These are phyloP conservation scores for Zygosaccharomyces sapae DNA, from an alignment of 1,139 yeast genomes.

Conservation along the genomic window DNA sequence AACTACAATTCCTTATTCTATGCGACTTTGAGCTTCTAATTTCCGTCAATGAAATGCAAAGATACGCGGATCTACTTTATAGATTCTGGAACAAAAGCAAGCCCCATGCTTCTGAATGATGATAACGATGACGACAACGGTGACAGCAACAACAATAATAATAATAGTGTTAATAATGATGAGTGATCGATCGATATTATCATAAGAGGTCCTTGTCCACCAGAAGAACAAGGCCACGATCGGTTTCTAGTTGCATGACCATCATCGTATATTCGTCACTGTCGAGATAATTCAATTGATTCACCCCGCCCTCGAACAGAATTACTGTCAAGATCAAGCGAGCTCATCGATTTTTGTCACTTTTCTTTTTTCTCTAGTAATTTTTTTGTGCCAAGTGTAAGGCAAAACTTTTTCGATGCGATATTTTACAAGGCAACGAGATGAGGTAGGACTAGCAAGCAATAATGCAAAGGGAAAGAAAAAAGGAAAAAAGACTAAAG, in stretches of 20 bases:
- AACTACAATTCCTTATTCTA: constrained; percentile 77
- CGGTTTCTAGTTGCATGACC: background rate
- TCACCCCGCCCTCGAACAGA: background rate
- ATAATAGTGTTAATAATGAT: no score
- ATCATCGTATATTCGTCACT: no score
- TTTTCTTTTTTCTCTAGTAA: background rate
- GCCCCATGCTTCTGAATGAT: constrained; percentile 1
- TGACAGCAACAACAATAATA: background rate
- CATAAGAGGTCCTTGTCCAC: background rate
- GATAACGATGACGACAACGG: background rate
- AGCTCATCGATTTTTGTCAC: background rate
- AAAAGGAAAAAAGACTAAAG: background rate
- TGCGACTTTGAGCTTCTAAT: constrained; percentile 85
- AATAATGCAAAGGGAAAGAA: background rate
- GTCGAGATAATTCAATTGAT: background rate
- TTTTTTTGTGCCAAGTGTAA: background rate
- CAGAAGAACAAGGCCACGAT: background rate
- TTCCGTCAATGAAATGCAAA: constrained; percentile 83
- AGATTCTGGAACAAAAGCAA: constrained; percentile 62
- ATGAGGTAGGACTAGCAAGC: background rate
- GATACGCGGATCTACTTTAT: constrained; percentile 80
- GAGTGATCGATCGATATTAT: no score
- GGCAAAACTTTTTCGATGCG: constrained; percentile 1
- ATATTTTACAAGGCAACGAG: constrained; percentile 1
- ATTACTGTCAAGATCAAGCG: background rate